Base-by-base conservation (phyloP, 768 basidiomycete species). In the Phylloporus sp. region DNA sequence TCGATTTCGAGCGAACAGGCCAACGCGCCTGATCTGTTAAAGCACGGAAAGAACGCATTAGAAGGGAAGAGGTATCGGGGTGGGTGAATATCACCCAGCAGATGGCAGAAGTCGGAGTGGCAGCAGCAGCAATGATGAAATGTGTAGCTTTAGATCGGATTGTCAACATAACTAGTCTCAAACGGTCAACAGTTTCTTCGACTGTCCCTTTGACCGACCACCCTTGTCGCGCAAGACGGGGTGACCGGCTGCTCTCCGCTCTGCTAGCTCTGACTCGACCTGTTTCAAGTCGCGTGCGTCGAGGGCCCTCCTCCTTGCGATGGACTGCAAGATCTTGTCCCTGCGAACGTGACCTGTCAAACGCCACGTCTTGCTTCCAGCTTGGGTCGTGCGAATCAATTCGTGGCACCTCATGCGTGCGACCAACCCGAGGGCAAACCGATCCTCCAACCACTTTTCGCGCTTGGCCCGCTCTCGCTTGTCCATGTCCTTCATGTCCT, bases 401-500 rank as follows among this genome's bases (percentile, higher is more conserved):
- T 70, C 66, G 31, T 50, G 58, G 28, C 58, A 69, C 46, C 54
- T 65, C 52, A 55, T 58, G 31, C 48, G 67, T 41, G 56, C 72
- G 63, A 54, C 79, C 63, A 59, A 65, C 34, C 59, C 52, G 29
- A 65, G 48, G 11, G 59, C 67, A 64, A 88, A 88, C 48, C 76
- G 71, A 14, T 78, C 69, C 58, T 89, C 81, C 36, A 91, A 57
- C 75, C 75, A 81, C 35, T 78, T 70, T 66, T 81, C 73, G 21
- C 83, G 73, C 53, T 72, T 69, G 56, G 69, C 64, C 49, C 78
- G 73, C 50, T 82, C 76, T 39, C 73, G 66, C n/a, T 55, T 60
- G 41, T 57, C 62, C 84, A 95, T 87, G 63, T 91, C 91, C 59
- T 87, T 89, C 50, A 82, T 49, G 37, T 84, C 79, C 44, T 78